Evolutionary conservation across 768 basidiomycete species (phyloP).

Genomic region (Lactarius psammicola): DNA sequence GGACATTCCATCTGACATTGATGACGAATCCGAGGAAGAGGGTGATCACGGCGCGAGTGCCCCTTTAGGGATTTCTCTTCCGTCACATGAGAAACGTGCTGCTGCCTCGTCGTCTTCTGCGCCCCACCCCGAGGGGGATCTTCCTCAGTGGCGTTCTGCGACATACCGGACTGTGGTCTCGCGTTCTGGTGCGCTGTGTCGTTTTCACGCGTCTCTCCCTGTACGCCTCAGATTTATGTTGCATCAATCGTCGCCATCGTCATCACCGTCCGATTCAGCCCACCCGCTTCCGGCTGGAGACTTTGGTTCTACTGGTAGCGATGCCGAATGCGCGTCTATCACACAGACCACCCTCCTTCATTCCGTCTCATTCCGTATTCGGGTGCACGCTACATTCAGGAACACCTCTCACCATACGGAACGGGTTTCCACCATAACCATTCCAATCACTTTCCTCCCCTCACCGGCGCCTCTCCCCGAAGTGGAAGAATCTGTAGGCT

Average conservation of each 20-base stretch:
- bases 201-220: constrained; percentile 75
- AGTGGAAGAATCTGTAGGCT: constrained; percentile 66
- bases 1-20: constrained; percentile 28
- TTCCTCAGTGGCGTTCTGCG: constrained; percentile 32
- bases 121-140: constrained; percentile 8
- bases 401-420: constrained; percentile 67
- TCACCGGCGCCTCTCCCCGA: constrained; percentile 78
- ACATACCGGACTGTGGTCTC: constrained; percentile 57
- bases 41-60: constrained; percentile 41
- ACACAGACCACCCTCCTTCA: constrained; percentile 83
- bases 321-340: constrained; percentile 69
- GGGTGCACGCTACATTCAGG: constrained; percentile 75
- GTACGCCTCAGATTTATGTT: constrained; percentile 80
- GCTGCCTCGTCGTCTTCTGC: constrained; percentile 31
- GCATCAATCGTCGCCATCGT: constrained; percentile 55
- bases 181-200: constrained; percentile 87
- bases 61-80: constrained; percentile 34
- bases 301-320: constrained; percentile 51
- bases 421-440: constrained; percentile 56
- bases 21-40: constrained; percentile 33
- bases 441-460: constrained; percentile 72
- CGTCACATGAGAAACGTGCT: constrained; percentile 30
- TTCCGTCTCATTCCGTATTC: constrained; percentile 72
- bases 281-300: constrained; percentile 44
- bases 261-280: constrained; percentile 49